phyloP scores from a whole-genome alignment of 139 green algal genomes.

The Closterium sp. region DNA sequence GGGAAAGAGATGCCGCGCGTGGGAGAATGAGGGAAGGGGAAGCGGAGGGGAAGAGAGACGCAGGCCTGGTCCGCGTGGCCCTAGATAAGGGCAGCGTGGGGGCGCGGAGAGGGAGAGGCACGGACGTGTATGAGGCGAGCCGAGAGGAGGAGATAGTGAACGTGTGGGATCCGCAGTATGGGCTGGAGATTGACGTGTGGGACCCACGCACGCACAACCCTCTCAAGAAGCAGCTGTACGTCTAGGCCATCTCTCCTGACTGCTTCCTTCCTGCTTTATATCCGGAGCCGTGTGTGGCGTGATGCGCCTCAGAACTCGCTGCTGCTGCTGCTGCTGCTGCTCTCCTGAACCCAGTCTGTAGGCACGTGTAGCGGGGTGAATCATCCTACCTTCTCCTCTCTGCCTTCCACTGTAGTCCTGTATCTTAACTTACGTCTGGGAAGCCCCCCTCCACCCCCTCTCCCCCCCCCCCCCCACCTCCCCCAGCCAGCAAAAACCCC shows the following conservation, averaged over 20 bases:
- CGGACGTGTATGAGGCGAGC: constrained; percentile 6
- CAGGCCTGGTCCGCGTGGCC: not conserved
- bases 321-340: no score
- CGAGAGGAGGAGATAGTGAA: constrained; percentile 2
- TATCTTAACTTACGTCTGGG: no score
- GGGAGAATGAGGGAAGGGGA: not conserved
- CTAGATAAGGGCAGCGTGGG: not conserved
- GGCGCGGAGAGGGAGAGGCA: constrained; percentile 10
- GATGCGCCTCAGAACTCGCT: no score
- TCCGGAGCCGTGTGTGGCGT: no score
- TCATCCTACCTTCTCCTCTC: no score
- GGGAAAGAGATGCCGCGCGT: not conserved
- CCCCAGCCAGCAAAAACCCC: no score
- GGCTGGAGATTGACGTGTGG: constrained; percentile 23
- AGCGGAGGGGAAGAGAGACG: not conserved
- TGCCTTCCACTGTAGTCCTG: no score
- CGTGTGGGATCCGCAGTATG: constrained; percentile 2
- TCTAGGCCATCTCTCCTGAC: not conserved
- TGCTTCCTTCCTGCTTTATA: not conserved
- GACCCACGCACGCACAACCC: constrained; percentile 22
- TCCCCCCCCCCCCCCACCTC: not conserved
- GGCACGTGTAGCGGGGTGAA: no score
- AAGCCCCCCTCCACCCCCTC: not conserved
- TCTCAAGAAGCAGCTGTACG: not conserved
- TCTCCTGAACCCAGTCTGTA: no score